Conservation (phyloP, 345 rosid species). For the Triadica sebifera region DNA sequence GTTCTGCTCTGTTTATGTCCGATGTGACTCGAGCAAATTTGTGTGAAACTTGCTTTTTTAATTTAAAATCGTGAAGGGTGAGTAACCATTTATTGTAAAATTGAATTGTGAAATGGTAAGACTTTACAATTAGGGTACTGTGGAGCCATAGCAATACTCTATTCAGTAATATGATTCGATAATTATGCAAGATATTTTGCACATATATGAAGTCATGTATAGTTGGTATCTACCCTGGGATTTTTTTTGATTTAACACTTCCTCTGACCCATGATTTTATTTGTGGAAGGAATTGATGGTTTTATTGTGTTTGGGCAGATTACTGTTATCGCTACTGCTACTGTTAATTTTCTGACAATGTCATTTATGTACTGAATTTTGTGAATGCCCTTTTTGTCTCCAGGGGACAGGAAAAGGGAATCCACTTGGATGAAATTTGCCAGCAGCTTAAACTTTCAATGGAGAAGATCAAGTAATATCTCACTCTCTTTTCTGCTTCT, state of each 20-base stretch:
- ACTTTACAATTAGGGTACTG: too few relatives aligned
- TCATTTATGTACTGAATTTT: neutral
- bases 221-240: too few relatives aligned
- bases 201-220: too few relatives aligned
- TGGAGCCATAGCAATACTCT: too few relatives aligned
- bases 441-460: slow-evolving; percentile 69
- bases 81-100: too few relatives aligned
- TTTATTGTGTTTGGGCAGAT: neutral
- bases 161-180: too few relatives aligned
- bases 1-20: neutral
- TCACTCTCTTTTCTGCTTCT: neutral
- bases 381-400: slow-evolving; percentile 15
- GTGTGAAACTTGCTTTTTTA: neutral
- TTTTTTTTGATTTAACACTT: neutral
- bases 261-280: neutral
- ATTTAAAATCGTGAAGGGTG: too few relatives aligned
- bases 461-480: slow-evolving; percentile 72
- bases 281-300: neutral
- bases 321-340: neutral
- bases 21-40: neutral
- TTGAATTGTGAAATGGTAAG: too few relatives aligned
- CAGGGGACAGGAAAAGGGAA: slow-evolving; percentile 75
- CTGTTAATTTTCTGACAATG: too few relatives aligned
- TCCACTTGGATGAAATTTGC: slow-evolving; percentile 74
- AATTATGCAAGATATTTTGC: too few relatives aligned